Evolutionary conservation across 2,329 filamentous ascomycete genomes (phyloP).

Genomic region (Diplodia intermedia): DNA sequence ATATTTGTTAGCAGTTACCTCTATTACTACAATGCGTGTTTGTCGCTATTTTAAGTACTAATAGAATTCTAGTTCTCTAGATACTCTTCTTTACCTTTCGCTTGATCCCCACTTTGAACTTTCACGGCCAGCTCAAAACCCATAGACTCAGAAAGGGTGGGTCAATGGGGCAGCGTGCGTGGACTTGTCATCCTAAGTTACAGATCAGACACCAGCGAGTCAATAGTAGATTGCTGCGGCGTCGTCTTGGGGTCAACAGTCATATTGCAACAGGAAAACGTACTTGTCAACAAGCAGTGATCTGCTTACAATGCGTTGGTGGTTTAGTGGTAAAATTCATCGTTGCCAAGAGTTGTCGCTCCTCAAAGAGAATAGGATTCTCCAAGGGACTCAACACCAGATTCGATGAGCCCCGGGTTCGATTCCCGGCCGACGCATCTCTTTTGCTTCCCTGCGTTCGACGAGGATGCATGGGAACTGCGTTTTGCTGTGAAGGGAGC

Average conservation of each 20-base stretch:
- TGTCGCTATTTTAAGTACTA: too few relatives aligned
- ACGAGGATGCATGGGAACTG: neutral
- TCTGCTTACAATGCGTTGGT: constrained; percentile 4
- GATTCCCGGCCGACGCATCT: constrained; percentile 32
- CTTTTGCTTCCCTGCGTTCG: neutral
- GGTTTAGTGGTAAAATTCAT: constrained; percentile 33
- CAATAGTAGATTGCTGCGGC: neutral
- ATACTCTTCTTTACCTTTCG: neutral
- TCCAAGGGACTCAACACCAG: neutral
- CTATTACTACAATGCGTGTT: neutral
- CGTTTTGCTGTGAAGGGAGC: constrained; percentile 2
- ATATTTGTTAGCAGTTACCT: too few relatives aligned
- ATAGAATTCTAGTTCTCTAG: neutral
- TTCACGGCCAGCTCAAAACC: too few relatives aligned
- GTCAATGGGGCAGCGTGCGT: too few relatives aligned
- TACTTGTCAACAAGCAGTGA: neutral
- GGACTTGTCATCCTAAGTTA: too few relatives aligned
- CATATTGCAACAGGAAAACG: neutral
- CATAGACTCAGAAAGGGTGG: too few relatives aligned
- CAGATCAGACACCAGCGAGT: too few relatives aligned
- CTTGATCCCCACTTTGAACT: neutral
- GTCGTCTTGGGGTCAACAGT: too few relatives aligned
- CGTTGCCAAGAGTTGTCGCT: constrained; percentile 11
- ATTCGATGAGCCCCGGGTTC: constrained; percentile 32
- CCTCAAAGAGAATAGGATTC: neutral